A percentile compares a stretch with the other conserved stretches of the same genome.
Conservation (phyloP, 148 eudicot species). For the Arctostaphylos glauca region DNA sequence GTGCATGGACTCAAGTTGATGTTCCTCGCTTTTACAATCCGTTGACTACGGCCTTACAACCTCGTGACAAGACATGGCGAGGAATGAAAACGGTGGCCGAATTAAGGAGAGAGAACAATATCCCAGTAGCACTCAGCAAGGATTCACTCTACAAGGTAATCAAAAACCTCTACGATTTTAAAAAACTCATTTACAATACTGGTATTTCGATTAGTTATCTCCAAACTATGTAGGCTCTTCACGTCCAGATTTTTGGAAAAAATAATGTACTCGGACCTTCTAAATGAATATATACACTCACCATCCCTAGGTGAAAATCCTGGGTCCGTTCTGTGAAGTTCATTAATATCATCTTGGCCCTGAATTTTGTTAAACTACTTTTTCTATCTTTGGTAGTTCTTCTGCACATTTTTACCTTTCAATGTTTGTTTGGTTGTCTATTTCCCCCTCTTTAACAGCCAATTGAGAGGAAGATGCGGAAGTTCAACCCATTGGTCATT, state of each 20-base stretch:
- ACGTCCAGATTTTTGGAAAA: background rate
- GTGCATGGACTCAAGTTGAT: constrained; percentile 91
- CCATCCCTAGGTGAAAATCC: background rate
- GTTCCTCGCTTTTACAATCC: constrained; percentile 79
- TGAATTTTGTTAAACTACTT: background rate
- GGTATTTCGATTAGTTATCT: background rate
- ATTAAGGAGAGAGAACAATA: constrained; percentile 57
- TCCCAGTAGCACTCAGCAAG: constrained; percentile 70
- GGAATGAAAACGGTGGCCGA: constrained; percentile 96
- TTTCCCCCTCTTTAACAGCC: constrained; percentile 36
- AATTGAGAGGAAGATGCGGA: constrained; percentile 69
- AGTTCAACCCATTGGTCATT: constrained; percentile 78
- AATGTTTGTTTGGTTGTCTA: constrained; percentile 4
- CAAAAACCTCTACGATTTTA: background rate
- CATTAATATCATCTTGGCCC: background rate
- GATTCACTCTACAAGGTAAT: constrained; percentile 86
- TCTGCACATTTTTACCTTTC: background rate
- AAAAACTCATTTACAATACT: background rate
- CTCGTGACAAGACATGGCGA: constrained; percentile 67
- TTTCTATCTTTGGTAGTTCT: background rate
- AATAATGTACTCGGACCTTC: background rate
- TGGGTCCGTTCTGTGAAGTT: constrained; percentile 35
- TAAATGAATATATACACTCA: background rate
- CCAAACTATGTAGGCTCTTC: background rate
- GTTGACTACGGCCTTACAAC: constrained; percentile 87